Base-by-base conservation (phyloP, 345 rosid genomes). In the Populus ilicifolia region DNA sequence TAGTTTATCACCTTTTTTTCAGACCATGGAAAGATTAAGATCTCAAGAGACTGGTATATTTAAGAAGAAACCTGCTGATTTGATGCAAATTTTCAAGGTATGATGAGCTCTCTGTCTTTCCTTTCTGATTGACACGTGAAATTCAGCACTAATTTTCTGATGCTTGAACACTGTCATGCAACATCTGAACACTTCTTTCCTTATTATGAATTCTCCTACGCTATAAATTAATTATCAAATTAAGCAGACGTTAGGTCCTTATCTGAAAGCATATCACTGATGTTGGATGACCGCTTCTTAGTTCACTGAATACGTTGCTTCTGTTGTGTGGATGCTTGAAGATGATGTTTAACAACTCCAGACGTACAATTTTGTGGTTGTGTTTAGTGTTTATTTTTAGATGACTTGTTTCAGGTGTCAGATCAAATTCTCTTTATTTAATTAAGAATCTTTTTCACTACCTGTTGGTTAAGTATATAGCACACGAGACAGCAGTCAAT, bases 1-100 rank as follows among this genome's bases (percentile, higher is more conserved):
- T 78, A 67, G 67, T 61, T 13, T 69, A 29, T 44, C 69, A 11
- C 50, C 46, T 69, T 8, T 75, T 71, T 84, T 83, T 75, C 91
- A 96, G 99, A 91, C 95, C 68, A 96, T 96, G 99, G 99, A 96
- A 85, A 89, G 98, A 82, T 84, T 93, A 85, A 92, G 99, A 81
- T 87, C 86, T 80, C 85, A 88, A 16, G 99, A 96, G 86, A 86
- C 89, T 81, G 90, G 97, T 77, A 85, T 90, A 70, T 96, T 96
- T 82, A 96, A 81, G 86, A 91, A 84, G 87, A 96, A 90, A 84
- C 99, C 99, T 36, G 83, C 91, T 36, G 98, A 96, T 85, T 81
- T 93, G 23, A 92, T 96, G 95, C 99, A 94, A 86, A 93, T 96
- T 27, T 92, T 96, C 85, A 85, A 92, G 97, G 99, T 96, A 89